Percentiles rank a stretch among this genome's conserved stretches.
Conservation (phyloP, 345 rosid species). For the Arabidopsis thaliana region TAIR10.1 NC_003074.8:1752501-1753000, state of each 20-base stretch:
- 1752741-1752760: background rate
- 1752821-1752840: background rate
- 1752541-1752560: background rate
- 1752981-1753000: background rate
- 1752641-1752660: background rate
- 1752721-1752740: background rate
- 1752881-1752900: background rate
- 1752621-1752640: conserved; percentile 10
- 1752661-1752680: background rate
- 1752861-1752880: conserved; percentile 9
- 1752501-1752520: background rate
- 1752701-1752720: background rate
- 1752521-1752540: background rate
- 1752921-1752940: background rate
- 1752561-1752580: conserved; percentile 2
- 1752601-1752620: background rate
- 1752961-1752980: background rate
- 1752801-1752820: background rate
- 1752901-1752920: background rate
- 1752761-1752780: background rate
- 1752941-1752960: background rate
- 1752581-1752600: background rate
- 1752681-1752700: conserved; percentile 8
- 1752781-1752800: conserved; percentile 25
- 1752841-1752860: background rate